Evolutionary conservation across 148 eudicot species (phyloP), one percentile per base, ranked within the genome.

Genomic region (Chenopodium berlandieri): DNA sequence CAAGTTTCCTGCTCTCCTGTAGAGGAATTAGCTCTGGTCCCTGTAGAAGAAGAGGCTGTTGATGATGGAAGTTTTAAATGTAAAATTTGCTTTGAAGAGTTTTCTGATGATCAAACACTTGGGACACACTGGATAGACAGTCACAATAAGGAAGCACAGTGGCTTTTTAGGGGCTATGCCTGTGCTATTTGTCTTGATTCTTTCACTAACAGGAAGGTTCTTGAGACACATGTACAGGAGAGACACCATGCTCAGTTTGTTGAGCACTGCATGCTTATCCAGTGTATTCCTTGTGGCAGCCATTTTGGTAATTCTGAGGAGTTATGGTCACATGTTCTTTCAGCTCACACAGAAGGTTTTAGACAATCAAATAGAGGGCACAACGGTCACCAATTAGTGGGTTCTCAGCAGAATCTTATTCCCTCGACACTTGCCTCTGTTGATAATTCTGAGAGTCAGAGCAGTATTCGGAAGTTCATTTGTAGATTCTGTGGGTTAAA

Each of bases 111-210:
- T 77, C 86, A 88, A 76, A 75, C 85, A 60, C 95, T 96, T 67
- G 97, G 97, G 4, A 63, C 75, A 25, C 98, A 96, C 84, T 96
- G 97, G 95, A 89, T 91, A 81, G 91, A 91, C 14, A 89, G 77
- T 80, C 99, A 96, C 80, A 94, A 92, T 80, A 96, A 89, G 85
- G 99, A 96, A 90, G 98, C 99, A 71, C 98, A 91, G 75, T 96
- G 95, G 94, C 90, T 91, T 72, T 96, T 94, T 84, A 91, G 95
- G 79, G 98, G 98, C 63, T 96, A 96, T 86, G 98, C 91, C 66
- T 96, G 99, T 88, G 97, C 99, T 60, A 94, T 96, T 46, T 96
- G 99, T 85, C 88, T 96, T 44, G 99, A 96, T 88, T 92, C 99
- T 75, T 96, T 96, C 77, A 96, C 94, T 71, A 94, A 96, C 76